These are phyloP conservation scores for Polyporus tsugae DNA, from an alignment of 1,284 basidiomycete species.

Conservation along the genomic window DNA sequence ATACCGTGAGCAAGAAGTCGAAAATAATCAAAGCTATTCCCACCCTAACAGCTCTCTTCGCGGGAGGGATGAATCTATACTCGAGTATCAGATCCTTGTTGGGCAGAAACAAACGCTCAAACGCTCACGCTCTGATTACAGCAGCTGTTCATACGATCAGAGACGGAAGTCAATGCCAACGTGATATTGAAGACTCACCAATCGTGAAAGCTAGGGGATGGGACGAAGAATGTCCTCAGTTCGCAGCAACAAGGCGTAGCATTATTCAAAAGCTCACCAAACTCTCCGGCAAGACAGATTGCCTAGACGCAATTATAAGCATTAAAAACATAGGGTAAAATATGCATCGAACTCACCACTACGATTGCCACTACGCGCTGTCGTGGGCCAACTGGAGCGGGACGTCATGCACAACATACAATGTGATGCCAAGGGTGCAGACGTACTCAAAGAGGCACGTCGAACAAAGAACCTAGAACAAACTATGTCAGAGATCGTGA, in stretches of 20 bases:
- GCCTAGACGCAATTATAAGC: not conserved
- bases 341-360: not conserved
- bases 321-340: not conserved
- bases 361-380: not conserved
- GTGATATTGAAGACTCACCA: not conserved
- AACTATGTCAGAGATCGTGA: not conserved
- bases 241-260: not conserved
- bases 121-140: slow-evolving; percentile 6
- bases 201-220: slow-evolving; percentile 5
- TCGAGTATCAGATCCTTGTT: not conserved
- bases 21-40: not conserved
- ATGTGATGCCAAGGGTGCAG: not conserved
- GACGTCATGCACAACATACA: not conserved
- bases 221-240: not conserved
- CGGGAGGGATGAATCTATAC: not conserved
- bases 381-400: not conserved
- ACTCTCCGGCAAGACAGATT: slow-evolving; percentile 6
- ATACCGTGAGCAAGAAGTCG: not conserved
- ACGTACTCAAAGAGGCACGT: slow-evolving; percentile 9
- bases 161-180: not conserved
- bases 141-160: not conserved
- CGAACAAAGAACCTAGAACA: slow-evolving; percentile 9
- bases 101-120: no score
- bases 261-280: not conserved
- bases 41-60: not conserved